These are phyloP conservation scores for Ziziphus jujuba DNA, from an alignment of 306 rosid species.

Conservation along the genomic window DNA sequence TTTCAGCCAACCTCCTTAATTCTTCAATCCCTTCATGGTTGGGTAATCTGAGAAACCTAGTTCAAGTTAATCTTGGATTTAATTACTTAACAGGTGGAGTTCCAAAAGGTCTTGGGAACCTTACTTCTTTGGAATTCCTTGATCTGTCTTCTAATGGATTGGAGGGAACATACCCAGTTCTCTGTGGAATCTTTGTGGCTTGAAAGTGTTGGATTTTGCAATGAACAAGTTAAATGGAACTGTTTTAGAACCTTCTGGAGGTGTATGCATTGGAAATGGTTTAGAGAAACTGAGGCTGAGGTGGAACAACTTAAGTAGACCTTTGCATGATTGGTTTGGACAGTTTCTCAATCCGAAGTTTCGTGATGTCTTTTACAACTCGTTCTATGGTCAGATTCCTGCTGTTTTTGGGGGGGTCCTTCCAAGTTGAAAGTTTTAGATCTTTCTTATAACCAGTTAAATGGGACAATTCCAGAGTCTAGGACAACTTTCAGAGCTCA, in stretches of 20 bases:
- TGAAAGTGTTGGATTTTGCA: slow-evolving; percentile 9
- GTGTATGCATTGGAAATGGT: slow-evolving; percentile 4
- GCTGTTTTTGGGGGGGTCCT: slow-evolving; percentile 13
- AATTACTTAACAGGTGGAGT: slow-evolving; percentile 10
- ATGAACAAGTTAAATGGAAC: slow-evolving; percentile 14
- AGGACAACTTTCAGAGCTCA: slow-evolving; percentile 16
- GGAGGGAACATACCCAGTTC: slow-evolving; percentile 15
- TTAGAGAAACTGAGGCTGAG: slow-evolving; percentile 21
- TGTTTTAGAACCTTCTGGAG: background rate
- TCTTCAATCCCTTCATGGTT: slow-evolving; percentile 23
- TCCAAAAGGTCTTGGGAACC: slow-evolving; percentile 9
- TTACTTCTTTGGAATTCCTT: slow-evolving; percentile 6
- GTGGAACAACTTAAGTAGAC: background rate
- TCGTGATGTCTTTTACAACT: slow-evolving; percentile 4
- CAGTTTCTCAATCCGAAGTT: background rate
- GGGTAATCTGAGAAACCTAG: slow-evolving; percentile 1
- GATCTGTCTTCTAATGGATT: slow-evolving; percentile 21
- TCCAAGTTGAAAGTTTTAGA: slow-evolving; percentile 3
- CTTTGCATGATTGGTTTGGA: slow-evolving; percentile 26
- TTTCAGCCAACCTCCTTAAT: slow-evolving; percentile 5
- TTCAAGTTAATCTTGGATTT: slow-evolving; percentile 14
- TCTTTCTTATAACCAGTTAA: slow-evolving; percentile 6
- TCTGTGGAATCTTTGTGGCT: slow-evolving; percentile 16
- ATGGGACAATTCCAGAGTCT: slow-evolving; percentile 17
- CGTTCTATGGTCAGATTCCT: slow-evolving; percentile 19